phyloP scores from a whole-genome alignment of 768 basidiomycete species.

The Boletus edulis region DNA sequence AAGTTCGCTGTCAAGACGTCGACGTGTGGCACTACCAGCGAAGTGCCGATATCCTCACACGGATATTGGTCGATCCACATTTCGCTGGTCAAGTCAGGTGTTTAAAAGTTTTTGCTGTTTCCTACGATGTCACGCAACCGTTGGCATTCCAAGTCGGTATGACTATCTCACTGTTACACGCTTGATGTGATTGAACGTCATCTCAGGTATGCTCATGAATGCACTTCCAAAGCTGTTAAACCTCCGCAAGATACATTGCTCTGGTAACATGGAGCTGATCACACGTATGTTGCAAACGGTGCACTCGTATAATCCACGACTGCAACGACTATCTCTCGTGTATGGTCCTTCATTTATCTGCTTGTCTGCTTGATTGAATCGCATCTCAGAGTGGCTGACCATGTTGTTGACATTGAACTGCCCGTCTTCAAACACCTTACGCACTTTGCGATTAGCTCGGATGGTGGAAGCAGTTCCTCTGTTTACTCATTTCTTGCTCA shows the following conservation, averaged over 20 bases:
- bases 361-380: background rate
- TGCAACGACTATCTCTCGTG: constrained; percentile 58
- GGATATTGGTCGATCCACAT: constrained; percentile 56
- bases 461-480: constrained; percentile 37
- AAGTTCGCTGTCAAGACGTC: constrained; percentile 29
- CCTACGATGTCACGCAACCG: constrained; percentile 44
- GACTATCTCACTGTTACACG: background rate
- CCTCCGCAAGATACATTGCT: constrained; percentile 58
- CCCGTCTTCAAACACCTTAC: constrained; percentile 54
- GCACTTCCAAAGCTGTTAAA: constrained; percentile 62
- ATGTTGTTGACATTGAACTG: constrained; percentile 42
- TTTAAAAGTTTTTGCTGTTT: constrained; percentile 56
- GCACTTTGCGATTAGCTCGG: constrained; percentile 56
- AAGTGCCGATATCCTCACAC: constrained; percentile 68
- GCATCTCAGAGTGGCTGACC: constrained; percentile 33
- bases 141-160: constrained; percentile 66
- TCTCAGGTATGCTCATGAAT: constrained; percentile 63
- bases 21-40: constrained; percentile 54
- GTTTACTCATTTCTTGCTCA: constrained; percentile 50
- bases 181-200: background rate
- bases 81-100: constrained; percentile 60
- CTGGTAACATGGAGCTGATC: constrained; percentile 54
- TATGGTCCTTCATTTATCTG: constrained; percentile 24
- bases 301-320: constrained; percentile 47
- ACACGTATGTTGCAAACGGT: constrained; percentile 51